Percentiles rank a stretch among this genome's conserved stretches.
phyloP scores from a whole-genome alignment of 2,329 filamentous ascomycete species.

The Fusarium coffeatum region DNA sequence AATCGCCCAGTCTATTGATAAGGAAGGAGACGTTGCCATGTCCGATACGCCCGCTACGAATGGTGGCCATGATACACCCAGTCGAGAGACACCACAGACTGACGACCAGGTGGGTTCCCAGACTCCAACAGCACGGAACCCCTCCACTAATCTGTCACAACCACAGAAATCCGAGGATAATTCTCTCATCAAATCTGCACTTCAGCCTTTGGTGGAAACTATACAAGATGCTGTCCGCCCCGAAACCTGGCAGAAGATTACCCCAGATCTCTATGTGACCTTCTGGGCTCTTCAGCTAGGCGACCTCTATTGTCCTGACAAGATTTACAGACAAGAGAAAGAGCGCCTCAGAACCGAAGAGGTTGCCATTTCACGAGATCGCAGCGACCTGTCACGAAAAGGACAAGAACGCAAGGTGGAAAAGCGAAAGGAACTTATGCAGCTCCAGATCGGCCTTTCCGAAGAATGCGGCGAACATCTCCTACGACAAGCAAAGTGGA shows the following conservation, averaged over 20 bases:
- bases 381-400: conserved; percentile 76
- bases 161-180: conserved; percentile 52
- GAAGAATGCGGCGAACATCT: conserved; percentile 79
- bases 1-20: conserved; percentile 54
- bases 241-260: conserved; percentile 76
- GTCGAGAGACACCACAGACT: conserved; percentile 42
- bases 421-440: conserved; percentile 75
- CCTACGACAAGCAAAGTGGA: conserved; percentile 73
- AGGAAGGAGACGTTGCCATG: conserved; percentile 70
- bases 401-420: conserved; percentile 72
- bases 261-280: conserved; percentile 83
- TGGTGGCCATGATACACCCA: conserved; percentile 43
- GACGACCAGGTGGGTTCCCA: conserved; percentile 51
- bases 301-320: conserved; percentile 80
- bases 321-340: conserved; percentile 82
- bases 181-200: conserved; percentile 50
- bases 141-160: conserved; percentile 41
- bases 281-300: conserved; percentile 93
- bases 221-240: conserved; percentile 71
- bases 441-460: conserved; percentile 75
- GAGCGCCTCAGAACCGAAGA: conserved; percentile 75
- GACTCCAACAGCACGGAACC: conserved; percentile 17
- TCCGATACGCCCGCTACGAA: conserved; percentile 50
- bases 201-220: conserved; percentile 78
- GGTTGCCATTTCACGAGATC: conserved; percentile 74